phyloP scores from a whole-genome alignment of 306 rosid genomes.

The Bauhinia variegata region DNA sequence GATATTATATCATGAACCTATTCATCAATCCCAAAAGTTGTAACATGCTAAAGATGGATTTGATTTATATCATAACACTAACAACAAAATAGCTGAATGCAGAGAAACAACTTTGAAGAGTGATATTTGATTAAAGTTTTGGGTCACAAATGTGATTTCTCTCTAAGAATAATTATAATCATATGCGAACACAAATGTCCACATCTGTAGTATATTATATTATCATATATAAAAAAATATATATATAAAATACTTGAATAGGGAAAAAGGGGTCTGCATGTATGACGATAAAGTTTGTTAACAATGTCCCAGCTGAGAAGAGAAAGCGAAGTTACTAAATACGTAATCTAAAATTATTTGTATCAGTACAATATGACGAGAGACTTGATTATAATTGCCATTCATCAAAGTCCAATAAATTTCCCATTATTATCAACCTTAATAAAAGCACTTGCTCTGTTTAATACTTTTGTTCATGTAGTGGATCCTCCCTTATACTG shows the following conservation, averaged over 20 bases:
- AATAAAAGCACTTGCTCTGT: slow-evolving; percentile 32
- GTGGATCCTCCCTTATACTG: slow-evolving; percentile 44
- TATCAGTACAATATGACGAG: not conserved
- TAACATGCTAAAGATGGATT: too few relatives aligned
- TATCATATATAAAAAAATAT: too few relatives aligned
- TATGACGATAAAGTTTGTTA: slow-evolving; percentile 56
- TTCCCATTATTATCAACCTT: slow-evolving; percentile 35
- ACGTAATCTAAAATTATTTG: not conserved
- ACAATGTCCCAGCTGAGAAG: slow-evolving; percentile 50
- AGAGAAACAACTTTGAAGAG: slow-evolving; percentile 11
- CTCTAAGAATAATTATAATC: slow-evolving; percentile 29
- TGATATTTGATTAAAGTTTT: slow-evolving; percentile 25
- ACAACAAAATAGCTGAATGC: not conserved
- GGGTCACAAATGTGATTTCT: slow-evolving; percentile 19
- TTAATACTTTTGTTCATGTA: slow-evolving; percentile 41
- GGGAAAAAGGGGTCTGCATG: slow-evolving; percentile 42
- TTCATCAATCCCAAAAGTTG: too few relatives aligned
- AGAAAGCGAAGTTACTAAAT: slow-evolving; percentile 41
- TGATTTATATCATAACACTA: too few relatives aligned
- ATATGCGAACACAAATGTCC: slow-evolving; percentile 35
- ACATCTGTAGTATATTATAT: slow-evolving; percentile 15
- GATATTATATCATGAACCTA: too few relatives aligned
- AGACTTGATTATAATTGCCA: slow-evolving; percentile 21
- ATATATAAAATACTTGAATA: slow-evolving; percentile 18
- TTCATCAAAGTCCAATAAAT: slow-evolving; percentile 37